Conservation (phyloP, 148 eudicot species). For the Rhododendron henanense region DNA sequence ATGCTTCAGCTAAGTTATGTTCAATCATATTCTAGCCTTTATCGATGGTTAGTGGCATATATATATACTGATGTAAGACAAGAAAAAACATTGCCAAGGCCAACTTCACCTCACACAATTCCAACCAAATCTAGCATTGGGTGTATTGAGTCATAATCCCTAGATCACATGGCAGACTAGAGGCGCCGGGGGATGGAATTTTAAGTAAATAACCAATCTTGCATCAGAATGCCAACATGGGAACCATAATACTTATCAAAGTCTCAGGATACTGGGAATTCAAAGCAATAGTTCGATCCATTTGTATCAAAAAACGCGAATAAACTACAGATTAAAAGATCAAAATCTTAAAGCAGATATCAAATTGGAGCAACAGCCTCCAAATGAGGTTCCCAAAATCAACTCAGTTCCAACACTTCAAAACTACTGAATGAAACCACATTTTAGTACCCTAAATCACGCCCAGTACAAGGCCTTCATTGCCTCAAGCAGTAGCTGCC, state of each 20-base stretch:
- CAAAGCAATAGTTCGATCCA: neutral
- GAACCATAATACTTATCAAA: neutral
- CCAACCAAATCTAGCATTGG: neutral
- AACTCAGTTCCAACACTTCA: neutral
- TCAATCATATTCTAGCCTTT: neutral
- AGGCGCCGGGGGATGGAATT: neutral
- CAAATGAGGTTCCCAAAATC: neutral
- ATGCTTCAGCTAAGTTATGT: neutral
- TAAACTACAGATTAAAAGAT: neutral
- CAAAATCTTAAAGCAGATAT: neutral
- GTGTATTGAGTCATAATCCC: neutral
- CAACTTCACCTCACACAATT: neutral
- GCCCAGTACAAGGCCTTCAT: neutral
- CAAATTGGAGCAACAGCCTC: constrained; percentile 1
- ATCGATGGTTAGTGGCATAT: neutral
- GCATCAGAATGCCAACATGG: neutral
- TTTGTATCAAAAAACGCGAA: neutral
- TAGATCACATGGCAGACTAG: neutral
- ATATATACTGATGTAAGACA: neutral
- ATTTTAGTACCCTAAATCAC: neutral
- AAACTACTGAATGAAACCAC: neutral
- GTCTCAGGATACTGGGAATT: neutral
- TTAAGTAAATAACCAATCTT: too few species aligned
- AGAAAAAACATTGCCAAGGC: neutral
- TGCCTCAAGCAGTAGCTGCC: constrained; percentile 24